These are phyloP conservation scores for cucumber (Cucumis sativus) DNA, from an alignment of 306 rosid species.

Conservation along the genomic window Cucumber_9930_V3 NC_026655.2:3608501-3609000, in stretches of 20 bases:
- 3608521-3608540: neutral
- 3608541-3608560: neutral
- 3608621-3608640: neutral
- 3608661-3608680: neutral
- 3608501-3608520: neutral
- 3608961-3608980: neutral
- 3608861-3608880: neutral
- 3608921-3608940: slow-evolving; percentile 7
- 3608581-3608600: slow-evolving; percentile 1
- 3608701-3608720: neutral
- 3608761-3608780: slow-evolving; percentile 1
- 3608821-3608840: neutral
- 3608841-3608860: neutral
- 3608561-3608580: neutral
- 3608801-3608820: neutral
- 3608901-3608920: slow-evolving; percentile 8
- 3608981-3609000: neutral
- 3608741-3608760: slow-evolving; percentile 2
- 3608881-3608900: slow-evolving; percentile 1
- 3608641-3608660: neutral
- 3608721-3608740: neutral
- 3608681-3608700: neutral
- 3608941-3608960: neutral
- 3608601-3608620: slow-evolving; percentile 2
- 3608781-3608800: neutral